phyloP scores from a whole-genome alignment of 176 grass and related monocot genomes.

The Aechmea fasciata region DNA sequence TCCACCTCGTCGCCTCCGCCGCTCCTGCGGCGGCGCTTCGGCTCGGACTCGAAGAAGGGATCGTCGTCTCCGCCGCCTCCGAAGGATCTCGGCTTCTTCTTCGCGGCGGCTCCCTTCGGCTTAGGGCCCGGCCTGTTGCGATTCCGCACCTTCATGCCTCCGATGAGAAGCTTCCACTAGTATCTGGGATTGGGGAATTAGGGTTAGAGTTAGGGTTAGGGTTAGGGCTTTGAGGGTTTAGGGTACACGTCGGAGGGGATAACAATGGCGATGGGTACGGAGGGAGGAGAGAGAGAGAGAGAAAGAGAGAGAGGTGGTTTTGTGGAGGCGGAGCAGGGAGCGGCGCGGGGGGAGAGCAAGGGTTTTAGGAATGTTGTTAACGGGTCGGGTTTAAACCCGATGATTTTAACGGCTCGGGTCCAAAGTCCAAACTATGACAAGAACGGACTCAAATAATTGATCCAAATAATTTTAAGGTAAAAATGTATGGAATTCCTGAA shows the following conservation, averaged over 20 bases:
- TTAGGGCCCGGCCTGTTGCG: conserved; percentile 26
- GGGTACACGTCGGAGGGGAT: not conserved
- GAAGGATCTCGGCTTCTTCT: conserved; percentile 16
- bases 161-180: too few relatives aligned
- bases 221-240: not conserved
- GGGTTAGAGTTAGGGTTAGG: not conserved
- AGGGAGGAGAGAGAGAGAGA: not conserved
- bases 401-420: not conserved
- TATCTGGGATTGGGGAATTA: not conserved
- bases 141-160: conserved; percentile 26
- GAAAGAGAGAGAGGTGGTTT: not conserved
- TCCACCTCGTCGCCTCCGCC: conserved; percentile 46
- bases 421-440: not conserved
- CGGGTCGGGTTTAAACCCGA: not conserved
- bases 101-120: conserved; percentile 14
- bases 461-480: too few relatives aligned
- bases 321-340: not conserved
- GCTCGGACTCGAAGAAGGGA: conserved; percentile 71
- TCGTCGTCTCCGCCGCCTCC: conserved; percentile 21
- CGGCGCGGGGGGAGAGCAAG: not conserved
- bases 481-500: too few relatives aligned
- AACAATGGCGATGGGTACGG: not conserved
- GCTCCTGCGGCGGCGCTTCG: conserved; percentile 29
- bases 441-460: not conserved
- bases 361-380: not conserved